Percentiles rank a stretch among this genome's conserved stretches.
phyloP scores from a whole-genome alignment of 1,139 yeast species.

The Nematodospora anomalae region DNA sequence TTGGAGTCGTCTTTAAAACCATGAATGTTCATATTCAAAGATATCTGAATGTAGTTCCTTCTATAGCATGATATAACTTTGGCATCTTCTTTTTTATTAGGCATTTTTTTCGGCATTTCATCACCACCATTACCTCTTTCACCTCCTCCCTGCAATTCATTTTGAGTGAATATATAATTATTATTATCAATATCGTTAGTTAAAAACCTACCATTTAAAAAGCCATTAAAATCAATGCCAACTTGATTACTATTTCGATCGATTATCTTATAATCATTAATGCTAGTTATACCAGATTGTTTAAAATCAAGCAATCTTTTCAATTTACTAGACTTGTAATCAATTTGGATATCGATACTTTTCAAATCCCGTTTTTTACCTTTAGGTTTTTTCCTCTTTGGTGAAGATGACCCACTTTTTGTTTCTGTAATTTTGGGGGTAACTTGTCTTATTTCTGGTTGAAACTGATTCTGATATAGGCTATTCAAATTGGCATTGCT shows the following conservation, averaged over 20 bases:
- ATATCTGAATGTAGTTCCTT: constrained; percentile 44
- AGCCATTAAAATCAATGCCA: constrained; percentile 34
- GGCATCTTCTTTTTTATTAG: constrained; percentile 25
- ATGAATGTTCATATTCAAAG: constrained; percentile 35
- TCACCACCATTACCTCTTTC: constrained; percentile 3
- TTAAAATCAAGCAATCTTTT: constrained; percentile 33
- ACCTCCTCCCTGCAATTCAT: constrained; percentile 13
- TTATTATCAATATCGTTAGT: constrained; percentile 46
- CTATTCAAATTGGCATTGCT: constrained; percentile 7
- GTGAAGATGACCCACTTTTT: constrained; percentile 8
- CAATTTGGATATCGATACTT: constrained; percentile 20
- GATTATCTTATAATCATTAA: constrained; percentile 28
- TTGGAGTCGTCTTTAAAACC: constrained; percentile 30
- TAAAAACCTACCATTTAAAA: constrained; percentile 43
- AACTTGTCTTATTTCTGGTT: background rate
- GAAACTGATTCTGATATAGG: constrained; percentile 4
- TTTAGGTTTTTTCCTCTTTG: constrained; percentile 18
- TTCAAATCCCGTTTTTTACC: constrained; percentile 14
- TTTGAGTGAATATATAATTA: constrained; percentile 32
- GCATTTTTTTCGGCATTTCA: constrained; percentile 1
- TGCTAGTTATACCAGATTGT: constrained; percentile 18
- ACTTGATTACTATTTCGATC: constrained; percentile 32
- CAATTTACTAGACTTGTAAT: constrained; percentile 29
- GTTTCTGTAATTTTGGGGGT: constrained; percentile 2
- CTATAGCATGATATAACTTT: constrained; percentile 48